Base-by-base conservation (phyloP, 768 basidiomycete species). In the Termitomyces heimii region DNA sequence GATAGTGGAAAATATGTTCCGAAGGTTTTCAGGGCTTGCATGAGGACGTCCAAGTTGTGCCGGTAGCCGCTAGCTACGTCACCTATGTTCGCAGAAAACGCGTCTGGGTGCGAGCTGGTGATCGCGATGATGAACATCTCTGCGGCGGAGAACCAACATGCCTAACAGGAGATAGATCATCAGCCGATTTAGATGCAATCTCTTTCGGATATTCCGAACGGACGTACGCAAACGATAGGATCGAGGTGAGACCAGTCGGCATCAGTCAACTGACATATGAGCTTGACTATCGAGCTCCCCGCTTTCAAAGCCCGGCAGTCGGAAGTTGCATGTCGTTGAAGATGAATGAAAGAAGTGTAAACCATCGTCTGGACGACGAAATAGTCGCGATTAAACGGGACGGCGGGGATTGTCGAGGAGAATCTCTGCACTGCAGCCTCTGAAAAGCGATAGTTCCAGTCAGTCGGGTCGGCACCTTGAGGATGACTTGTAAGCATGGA, bases 181-280 rank as follows among this genome's bases (percentile, higher is more conserved):
- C 47, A 58, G 42, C 51, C n/a, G 13, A 44, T 32, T 5, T 20
- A 20, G 5, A n/a, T 5, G 28, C 22, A 39, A 9, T 4, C n/a
- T 43, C 24, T 22, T n/a, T 28, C 22, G 31, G 16, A 16, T 9
- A n/a, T 3, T 1, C 1, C 26, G 20, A 31, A 22, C 20, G 37
- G 7, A 77, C 82, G 63, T 62, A 83, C 83, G 39, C 76, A 73
- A 22, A 82, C 68, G 40, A 80, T 75, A 5, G 83, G 82, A 68
- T 84, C 82, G 18, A 84, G 66, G 58, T 73, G 77, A 54, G 74
- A 72, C 63, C 81, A 84, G 62, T 84, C 83, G 6, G 67, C 71
- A 29, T 80, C 79, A 49, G 64, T 67, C 20, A 84, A 71, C 40
- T 79, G 73, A 26, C 75, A 73, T 29, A 84, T 73, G 22, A 82